Conservation (phyloP, 163 green algal species). For the Volvox carteri region DNA sequence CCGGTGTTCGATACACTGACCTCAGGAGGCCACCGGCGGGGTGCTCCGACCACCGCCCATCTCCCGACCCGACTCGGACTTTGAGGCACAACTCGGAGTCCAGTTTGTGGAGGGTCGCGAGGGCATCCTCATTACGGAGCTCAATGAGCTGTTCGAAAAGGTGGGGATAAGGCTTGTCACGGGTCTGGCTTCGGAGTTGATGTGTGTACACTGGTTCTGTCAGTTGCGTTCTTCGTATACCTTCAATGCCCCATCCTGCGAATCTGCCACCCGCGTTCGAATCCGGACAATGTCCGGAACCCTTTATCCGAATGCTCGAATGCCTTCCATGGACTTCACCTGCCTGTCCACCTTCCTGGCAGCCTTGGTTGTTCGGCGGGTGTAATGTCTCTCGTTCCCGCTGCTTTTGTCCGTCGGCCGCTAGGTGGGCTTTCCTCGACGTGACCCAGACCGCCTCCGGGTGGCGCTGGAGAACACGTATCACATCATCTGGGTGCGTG, state of each 20-base stretch:
- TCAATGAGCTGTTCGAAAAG: slow-evolving; percentile 88
- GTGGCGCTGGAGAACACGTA: slow-evolving; percentile 89
- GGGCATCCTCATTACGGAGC: slow-evolving; percentile 75
- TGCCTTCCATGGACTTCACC: too few species aligned
- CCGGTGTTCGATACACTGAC: too few species aligned
- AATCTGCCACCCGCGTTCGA: too few species aligned
- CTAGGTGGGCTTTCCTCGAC: slow-evolving; percentile 88
- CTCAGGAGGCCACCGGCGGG: slow-evolving; percentile 39
- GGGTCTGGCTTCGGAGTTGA: too few species aligned
- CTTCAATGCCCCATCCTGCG: too few species aligned
- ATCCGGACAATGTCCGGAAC: too few species aligned
- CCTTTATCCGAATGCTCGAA: too few species aligned
- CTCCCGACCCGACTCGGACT: slow-evolving; percentile 20
- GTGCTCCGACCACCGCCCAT: slow-evolving; percentile 47
- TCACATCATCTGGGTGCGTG: slow-evolving; percentile 82
- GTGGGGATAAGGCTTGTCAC: slow-evolving; percentile 46
- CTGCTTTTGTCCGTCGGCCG: background rate
- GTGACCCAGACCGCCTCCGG: slow-evolving; percentile 79
- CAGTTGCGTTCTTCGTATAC: too few species aligned
- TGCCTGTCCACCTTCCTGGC: too few species aligned
- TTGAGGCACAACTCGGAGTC: slow-evolving; percentile 60
- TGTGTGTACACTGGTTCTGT: too few species aligned
- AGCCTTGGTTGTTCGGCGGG: too few species aligned
- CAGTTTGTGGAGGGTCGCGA: slow-evolving; percentile 80
- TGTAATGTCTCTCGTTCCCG: background rate